phyloP scores from a whole-genome alignment of 352 stramenopile genomes.

The Pythium periplocum region DNA sequence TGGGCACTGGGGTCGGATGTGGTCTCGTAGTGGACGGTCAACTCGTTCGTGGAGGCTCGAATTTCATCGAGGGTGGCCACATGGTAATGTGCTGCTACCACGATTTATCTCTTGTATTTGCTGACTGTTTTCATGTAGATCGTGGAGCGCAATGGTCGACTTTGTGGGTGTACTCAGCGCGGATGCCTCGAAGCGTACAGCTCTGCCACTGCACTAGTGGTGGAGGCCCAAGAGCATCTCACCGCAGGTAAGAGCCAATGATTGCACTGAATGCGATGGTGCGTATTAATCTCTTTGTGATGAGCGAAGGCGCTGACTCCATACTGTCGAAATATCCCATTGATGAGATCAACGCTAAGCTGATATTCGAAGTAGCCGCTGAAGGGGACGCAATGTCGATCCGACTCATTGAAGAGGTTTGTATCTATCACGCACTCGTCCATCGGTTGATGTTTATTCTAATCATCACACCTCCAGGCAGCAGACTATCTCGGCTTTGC shows the following conservation, averaged over 20 bases:
- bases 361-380: slow-evolving; percentile 65
- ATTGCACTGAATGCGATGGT: neutral
- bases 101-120: neutral
- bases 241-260: slow-evolving; percentile 27
- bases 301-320: slow-evolving; percentile 33
- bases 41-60: slow-evolving; percentile 60
- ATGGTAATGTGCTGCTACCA: slow-evolving; percentile 30
- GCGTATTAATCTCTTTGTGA: neutral
- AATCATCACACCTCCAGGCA: slow-evolving; percentile 22
- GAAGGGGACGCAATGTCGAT: slow-evolving; percentile 66
- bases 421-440: neutral
- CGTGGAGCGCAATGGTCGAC: slow-evolving; percentile 71
- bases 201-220: slow-evolving; percentile 59
- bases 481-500: slow-evolving; percentile 81
- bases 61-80: slow-evolving; percentile 75
- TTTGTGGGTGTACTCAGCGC: slow-evolving; percentile 66
- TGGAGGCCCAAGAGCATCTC: slow-evolving; percentile 58
- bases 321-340: slow-evolving; percentile 33
- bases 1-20: slow-evolving; percentile 72
- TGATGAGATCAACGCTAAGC: slow-evolving; percentile 58
- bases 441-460: no score
- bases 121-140: slow-evolving; percentile 34
- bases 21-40: slow-evolving; percentile 58
- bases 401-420: slow-evolving; percentile 61
- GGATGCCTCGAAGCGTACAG: slow-evolving; percentile 79